Conservation (phyloP, 306 rosid species). For the Rosa rugosa region DNA sequence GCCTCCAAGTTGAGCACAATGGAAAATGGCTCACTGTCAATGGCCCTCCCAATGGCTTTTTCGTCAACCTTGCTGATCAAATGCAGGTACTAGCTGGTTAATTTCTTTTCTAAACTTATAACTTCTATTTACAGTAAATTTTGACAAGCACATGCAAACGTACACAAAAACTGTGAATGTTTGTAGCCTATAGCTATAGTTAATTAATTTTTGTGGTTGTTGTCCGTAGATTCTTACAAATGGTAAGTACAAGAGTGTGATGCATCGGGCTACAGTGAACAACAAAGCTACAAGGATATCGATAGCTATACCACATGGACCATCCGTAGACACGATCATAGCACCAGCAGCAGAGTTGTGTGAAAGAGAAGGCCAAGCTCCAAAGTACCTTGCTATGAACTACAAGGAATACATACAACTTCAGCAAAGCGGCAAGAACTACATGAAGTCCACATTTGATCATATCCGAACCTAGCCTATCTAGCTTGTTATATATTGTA, state of each 20-base stretch:
- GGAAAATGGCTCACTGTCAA: constrained; percentile 31
- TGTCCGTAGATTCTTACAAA: constrained; percentile 37
- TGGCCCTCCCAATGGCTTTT: constrained; percentile 20
- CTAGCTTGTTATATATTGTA: background rate
- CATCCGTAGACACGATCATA: constrained; percentile 45
- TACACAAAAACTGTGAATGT: too few relatives aligned
- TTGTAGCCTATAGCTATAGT: too few relatives aligned
- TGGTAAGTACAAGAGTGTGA: constrained; percentile 51
- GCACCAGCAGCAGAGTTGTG: constrained; percentile 46
- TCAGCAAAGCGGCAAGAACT: constrained; percentile 33
- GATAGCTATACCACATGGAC: constrained; percentile 42
- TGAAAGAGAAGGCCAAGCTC: constrained; percentile 28
- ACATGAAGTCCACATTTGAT: constrained; percentile 35
- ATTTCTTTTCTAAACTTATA: too few relatives aligned
- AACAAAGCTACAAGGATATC: constrained; percentile 51
- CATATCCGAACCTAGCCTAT: constrained; percentile 16
- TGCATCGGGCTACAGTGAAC: constrained; percentile 45
- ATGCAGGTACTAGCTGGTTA: background rate
- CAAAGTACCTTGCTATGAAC: constrained; percentile 43
- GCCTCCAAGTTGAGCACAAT: constrained; percentile 29
- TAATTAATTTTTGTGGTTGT: too few relatives aligned
- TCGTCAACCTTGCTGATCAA: constrained; percentile 31
- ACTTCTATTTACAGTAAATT: too few relatives aligned
- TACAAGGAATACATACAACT: constrained; percentile 42
- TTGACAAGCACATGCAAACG: too few relatives aligned